Evolutionary conservation across 2,329 filamentous ascomycete species (phyloP), one percentile per base, ranked within the genome.

Genomic region (Fusarium tjaetaba): DNA sequence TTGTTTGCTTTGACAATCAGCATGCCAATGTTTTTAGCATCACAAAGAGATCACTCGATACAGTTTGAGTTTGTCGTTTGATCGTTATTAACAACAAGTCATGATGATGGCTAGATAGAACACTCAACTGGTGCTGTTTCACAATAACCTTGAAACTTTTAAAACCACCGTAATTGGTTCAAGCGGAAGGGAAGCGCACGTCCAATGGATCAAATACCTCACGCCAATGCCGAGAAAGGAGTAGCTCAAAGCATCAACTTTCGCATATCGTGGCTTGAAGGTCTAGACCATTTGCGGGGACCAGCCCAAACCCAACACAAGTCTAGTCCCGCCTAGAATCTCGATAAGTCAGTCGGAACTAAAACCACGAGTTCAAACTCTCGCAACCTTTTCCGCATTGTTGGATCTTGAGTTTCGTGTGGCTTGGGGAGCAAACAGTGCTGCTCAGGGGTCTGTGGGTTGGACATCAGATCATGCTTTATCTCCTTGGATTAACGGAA

Each of bases 241-340:
- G 43, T 46, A 66, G 66, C 68, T 66, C 28, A 46, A 48, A 39
- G 32, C 45, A 70, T 34, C 36, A 43, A n/a, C 46, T 22, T 41
- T 46, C 2, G n/a, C 48, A 28, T 48, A 49, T 38, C 11, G 55
- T 65, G 67, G 71, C 71, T 68, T 62, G 5, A 9, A 16, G 42
- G 51, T 61, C 71, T 74, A 74, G 71, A 74, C 67, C 57, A 46
- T 71, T 74, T 74, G 71, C 71, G 71, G 71, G 71, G 71, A 43
- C 20, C 59, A 26, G 34, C 32, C 26, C n/a, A 42, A 38, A 15
- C 41, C 32, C 46, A 14, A 28, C 34, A 14, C 30, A 8, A 61
- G 32, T 15, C 59, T 39, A 65, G 41, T 41, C 39, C 11, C 20
- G 39, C 52, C 42, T 57, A 24, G 64, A 56, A 49, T 61, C 39